phyloP scores from a whole-genome alignment of 257 asterid genomes.

The Rubia yunnanensis region DNA sequence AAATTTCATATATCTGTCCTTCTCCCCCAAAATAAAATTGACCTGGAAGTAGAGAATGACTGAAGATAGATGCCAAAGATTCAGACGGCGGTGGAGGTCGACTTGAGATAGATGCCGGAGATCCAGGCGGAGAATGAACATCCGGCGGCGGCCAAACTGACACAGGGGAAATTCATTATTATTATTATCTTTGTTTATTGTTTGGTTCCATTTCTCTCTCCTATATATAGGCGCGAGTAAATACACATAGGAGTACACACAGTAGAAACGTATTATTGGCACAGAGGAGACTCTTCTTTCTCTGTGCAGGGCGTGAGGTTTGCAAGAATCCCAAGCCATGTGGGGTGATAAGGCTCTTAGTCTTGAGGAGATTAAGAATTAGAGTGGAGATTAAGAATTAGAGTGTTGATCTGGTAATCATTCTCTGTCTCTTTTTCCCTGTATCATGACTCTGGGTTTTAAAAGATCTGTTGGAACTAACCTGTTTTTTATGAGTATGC shows the following conservation, averaged over 20 bases:
- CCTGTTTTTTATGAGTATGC: not conserved
- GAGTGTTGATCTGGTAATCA: constrained; percentile 61
- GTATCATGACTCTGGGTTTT: not conserved
- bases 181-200: no score
- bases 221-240: not conserved
- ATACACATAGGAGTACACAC: not conserved
- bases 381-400: no score
- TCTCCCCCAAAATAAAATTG: no score
- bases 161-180: no score
- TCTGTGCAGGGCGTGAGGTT: not conserved
- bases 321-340: constrained; percentile 13
- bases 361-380: constrained; percentile 69
- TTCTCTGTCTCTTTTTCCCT: not conserved
- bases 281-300: not conserved
- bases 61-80: no score
- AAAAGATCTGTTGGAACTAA: not conserved
- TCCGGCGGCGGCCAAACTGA: no score
- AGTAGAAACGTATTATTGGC: not conserved
- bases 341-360: constrained; percentile 40
- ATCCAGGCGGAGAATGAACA: no score
- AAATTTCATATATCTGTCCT: no score
- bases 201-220: not conserved
- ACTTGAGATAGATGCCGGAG: no score
- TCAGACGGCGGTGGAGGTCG: no score
- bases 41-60: no score